Base-by-base conservation (phyloP, 257 asterid species). In the Verbena officinalis region DNA sequence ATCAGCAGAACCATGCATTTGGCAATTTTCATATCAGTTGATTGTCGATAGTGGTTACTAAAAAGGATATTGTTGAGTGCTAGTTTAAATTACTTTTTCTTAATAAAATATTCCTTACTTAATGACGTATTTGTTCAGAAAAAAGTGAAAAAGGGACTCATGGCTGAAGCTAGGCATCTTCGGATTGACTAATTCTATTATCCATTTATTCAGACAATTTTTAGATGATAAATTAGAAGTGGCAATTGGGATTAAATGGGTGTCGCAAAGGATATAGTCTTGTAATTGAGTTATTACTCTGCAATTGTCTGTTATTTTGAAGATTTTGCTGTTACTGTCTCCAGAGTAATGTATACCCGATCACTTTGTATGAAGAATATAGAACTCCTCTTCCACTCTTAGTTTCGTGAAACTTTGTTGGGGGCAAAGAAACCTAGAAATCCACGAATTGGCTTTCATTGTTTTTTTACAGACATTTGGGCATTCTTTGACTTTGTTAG, bases 401-500 rank as follows among this genome's bases (percentile, higher is more conserved):
- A 4, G 5, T 19, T 15, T 36, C 19, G 9, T 9, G 40, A 48
- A 4, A 22, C 58, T 22, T 52, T 46, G 13, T 39, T 16, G n/a
- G n/a, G n/a, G n/a, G n/a, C n/a, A n/a, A n/a, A n/a, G n/a, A n/a
- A n/a, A n/a, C n/a, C n/a, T n/a, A n/a, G n/a, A n/a, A n/a, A n/a
- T n/a, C n/a, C n/a, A n/a, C n/a, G n/a, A n/a, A n/a, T 12, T n/a
- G 33, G 0, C 3, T 53, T 13, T 11, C 20, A 45, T 43, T 42
- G 13, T 12, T 4, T 22, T 45, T 57, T 15, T 16, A 7, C 13
- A 20, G 60, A 40, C 7, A 34, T 34, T 64, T 30, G 12, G 51
- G 4, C 55, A 31, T 50, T 9, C 23, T 64, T 56, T 55, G 62
- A 55, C 54, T 36, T 39, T n/a, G 9, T 63, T 69, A 81, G 86